Percentiles rank a stretch among this genome's conserved stretches.
These are phyloP conservation scores for Teratosphaeria epicoccoides DNA, from an alignment of 2,329 filamentous ascomycete species.

Conservation along the genomic window DNA sequence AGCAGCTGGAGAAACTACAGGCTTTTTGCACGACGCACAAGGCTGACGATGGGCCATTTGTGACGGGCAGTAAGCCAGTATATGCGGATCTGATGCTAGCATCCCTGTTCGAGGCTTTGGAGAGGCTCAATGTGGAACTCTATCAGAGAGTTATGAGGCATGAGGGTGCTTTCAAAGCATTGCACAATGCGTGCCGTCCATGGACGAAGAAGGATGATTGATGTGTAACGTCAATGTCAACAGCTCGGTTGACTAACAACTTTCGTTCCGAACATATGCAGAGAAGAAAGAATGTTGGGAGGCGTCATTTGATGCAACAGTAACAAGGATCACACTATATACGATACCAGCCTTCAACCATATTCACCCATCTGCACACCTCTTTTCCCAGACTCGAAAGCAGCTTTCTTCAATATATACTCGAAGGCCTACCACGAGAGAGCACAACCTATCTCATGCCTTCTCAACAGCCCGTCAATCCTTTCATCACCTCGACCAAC, in stretches of 20 bases:
- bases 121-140: slow-evolving; percentile 11
- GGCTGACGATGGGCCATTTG: slow-evolving; percentile 16
- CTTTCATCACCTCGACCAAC: background rate
- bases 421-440: background rate
- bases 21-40: slow-evolving; percentile 12
- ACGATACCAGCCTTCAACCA: background rate
- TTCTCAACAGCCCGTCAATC: background rate
- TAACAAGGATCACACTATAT: background rate
- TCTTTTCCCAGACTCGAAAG: background rate
- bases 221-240: background rate
- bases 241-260: background rate
- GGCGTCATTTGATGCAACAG: background rate
- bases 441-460: background rate
- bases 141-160: slow-evolving; percentile 9
- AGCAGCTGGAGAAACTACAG: slow-evolving; percentile 14
- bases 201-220: background rate
- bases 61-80: slow-evolving; percentile 13
- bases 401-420: background rate
- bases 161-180: slow-evolving; percentile 27
- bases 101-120: slow-evolving; percentile 11
- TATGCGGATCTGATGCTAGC: slow-evolving; percentile 19
- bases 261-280: background rate
- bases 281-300: background rate
- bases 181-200: slow-evolving; percentile 22
- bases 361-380: background rate